Conservation (phyloP, 345 rosid species). For the Gossypium turneri region DNA sequence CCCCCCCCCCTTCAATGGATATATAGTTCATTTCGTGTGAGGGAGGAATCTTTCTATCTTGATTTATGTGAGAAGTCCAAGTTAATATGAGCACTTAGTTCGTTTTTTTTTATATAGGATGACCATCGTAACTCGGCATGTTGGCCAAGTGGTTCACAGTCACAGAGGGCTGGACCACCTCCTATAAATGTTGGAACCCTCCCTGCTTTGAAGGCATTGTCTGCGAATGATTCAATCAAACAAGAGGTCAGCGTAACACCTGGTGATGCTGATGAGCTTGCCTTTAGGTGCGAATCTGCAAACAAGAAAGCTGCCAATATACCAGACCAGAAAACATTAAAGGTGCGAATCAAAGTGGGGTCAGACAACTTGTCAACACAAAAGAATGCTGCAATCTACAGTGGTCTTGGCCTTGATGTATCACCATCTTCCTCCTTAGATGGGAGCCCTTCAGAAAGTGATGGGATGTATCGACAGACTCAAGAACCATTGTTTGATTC, state of each 20-base stretch:
- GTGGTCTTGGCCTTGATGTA: slow-evolving; percentile 74
- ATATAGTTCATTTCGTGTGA: neutral
- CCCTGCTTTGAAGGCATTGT: slow-evolving; percentile 37
- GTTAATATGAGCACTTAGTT: slow-evolving; percentile 18
- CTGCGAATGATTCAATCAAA: slow-evolving; percentile 34
- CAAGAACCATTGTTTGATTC: slow-evolving; percentile 51
- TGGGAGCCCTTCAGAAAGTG: slow-evolving; percentile 69
- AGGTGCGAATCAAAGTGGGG: slow-evolving; percentile 78
- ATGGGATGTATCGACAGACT: slow-evolving; percentile 46
- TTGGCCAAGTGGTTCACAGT: slow-evolving; percentile 2
- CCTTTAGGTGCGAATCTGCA: slow-evolving; percentile 28
- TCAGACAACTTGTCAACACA: slow-evolving; percentile 67
- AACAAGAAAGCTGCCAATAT: slow-evolving; percentile 36
- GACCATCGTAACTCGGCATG: slow-evolving; percentile 28
- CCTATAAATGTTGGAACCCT: slow-evolving; percentile 27
- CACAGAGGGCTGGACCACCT: slow-evolving; percentile 43
- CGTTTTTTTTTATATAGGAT: slow-evolving; percentile 40
- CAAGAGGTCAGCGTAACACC: slow-evolving; percentile 39
- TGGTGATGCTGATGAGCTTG: slow-evolving; percentile 34
- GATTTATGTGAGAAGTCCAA: slow-evolving; percentile 17
- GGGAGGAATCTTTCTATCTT: slow-evolving; percentile 12
- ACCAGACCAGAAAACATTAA: slow-evolving; percentile 60
- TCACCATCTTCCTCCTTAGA: slow-evolving; percentile 72
- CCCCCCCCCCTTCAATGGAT: neutral
- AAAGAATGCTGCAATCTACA: slow-evolving; percentile 61